A percentile compares a stretch with the other conserved stretches of the same genome.
Conservation (phyloP, 1,139 yeast genomes). For the Casaregolazyma suthepensis region DNA sequence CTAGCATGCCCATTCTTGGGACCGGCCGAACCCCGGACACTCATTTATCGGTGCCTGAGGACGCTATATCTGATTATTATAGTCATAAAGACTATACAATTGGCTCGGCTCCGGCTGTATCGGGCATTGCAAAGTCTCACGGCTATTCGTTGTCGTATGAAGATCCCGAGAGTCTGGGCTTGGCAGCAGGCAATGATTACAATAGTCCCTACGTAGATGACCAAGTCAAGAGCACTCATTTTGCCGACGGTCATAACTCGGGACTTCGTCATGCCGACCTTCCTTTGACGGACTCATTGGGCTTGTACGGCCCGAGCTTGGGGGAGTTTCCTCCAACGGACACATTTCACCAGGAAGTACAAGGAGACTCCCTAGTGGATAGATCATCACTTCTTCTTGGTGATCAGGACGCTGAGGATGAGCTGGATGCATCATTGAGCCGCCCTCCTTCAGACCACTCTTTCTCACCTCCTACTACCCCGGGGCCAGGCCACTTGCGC, state of each 20-base stretch:
- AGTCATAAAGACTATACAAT: neutral
- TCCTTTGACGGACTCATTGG: neutral
- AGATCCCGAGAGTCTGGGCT: neutral
- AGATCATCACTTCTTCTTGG: neutral
- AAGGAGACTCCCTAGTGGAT: neutral
- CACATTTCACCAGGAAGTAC: neutral
- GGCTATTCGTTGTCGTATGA: neutral
- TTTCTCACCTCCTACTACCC: neutral
- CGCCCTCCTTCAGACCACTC: neutral
- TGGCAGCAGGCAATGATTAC: neutral
- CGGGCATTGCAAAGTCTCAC: neutral
- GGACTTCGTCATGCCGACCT: neutral
- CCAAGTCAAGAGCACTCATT: neutral
- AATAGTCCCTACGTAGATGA: neutral
- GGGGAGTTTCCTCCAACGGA: neutral
- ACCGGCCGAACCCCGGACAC: neutral
- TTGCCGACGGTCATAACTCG: neutral
- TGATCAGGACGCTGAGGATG: neutral
- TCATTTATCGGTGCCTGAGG: neutral
- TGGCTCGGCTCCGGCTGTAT: neutral
- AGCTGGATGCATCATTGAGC: neutral
- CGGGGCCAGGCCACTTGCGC: neutral
- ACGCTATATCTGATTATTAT: neutral
- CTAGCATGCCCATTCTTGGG: neutral
- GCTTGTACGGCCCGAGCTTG: neutral